Evolutionary conservation across 2,329 filamentous ascomycete species (phyloP), one percentile per base, ranked within the genome.

Genomic region (Penicillium fuscoglaucum): DNA sequence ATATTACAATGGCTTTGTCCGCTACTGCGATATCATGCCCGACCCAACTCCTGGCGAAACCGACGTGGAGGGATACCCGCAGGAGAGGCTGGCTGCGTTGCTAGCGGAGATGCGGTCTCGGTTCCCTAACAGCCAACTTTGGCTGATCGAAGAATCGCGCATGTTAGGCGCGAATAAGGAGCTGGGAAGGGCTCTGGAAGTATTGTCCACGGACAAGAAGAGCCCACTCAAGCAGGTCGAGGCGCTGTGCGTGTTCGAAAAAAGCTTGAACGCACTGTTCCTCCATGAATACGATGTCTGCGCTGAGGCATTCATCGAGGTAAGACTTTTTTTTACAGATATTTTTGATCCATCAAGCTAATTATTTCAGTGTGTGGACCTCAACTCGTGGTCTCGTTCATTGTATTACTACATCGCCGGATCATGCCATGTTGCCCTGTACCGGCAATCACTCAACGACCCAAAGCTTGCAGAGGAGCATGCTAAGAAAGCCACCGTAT

Each of bases 321-420:
- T 82, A 73, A 69, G 68, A 8, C 9, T 66, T 63, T 26, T 64
- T 57, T 26, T 19, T 33, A 3, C 13, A 41, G 13, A 53, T 5
- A 55, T 53, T 48, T 60, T 52, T 28, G 26, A 26, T 21, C 10
- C 50, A 45, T 68, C 12, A 29, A 46, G 48, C 48, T 48, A 19
- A 28, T 53, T 9, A 33, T 28, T 59, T 41, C 72, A 84, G 63
- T 93, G 90, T 64, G 80, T 90, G 12, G 87, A 90, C 55, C 82
- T 95, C 55, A 97, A 96, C 75, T 90, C 90, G 66, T 98, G 95
- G 95, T 93, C 89, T 56, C 91, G 92, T 52, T 87, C 88, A 0
- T 74, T 98, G 53, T 98, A 99, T 77, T 91, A 91, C 72, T 98
- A 93, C 76, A 89, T 96, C 63, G 89, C 90, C 1, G 95, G 88